Conservation (phyloP, 2,329 filamentous ascomycete genomes). For the Chrysoporthe deuterocubensis region DNA sequence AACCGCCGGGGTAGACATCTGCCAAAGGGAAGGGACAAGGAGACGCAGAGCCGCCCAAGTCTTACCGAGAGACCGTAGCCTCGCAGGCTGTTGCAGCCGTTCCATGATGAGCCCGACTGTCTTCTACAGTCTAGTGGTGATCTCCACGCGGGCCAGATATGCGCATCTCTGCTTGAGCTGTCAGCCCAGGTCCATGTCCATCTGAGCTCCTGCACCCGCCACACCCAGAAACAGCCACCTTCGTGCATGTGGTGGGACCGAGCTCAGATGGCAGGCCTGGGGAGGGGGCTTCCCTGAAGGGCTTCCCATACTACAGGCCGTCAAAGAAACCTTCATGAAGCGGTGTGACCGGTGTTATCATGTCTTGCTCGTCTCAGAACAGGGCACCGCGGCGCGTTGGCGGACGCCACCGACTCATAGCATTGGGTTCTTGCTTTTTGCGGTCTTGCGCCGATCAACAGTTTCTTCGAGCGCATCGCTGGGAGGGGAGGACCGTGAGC, state of each 20-base stretch:
- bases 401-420: not conserved
- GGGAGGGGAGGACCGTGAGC: not conserved
- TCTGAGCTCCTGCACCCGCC: no score
- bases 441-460: not conserved
- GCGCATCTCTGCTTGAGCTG: not conserved
- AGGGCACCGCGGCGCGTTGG: not conserved
- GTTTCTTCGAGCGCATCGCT: no score
- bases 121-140: not conserved
- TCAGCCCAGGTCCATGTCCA: no score
- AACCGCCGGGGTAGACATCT: no score
- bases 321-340: not conserved
- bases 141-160: not conserved
- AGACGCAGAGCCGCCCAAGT: not conserved
- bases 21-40: no score
- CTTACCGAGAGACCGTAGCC: not conserved
- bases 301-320: not conserved
- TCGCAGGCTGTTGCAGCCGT: not conserved
- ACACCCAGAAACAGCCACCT: not conserved
- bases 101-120: not conserved
- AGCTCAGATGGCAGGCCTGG: not conserved
- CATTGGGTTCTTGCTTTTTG: not conserved
- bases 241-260: not conserved
- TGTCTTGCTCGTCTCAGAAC: not conserved
- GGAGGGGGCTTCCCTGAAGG: not conserved
- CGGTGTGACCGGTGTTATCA: conserved; percentile 5